phyloP scores from a whole-genome alignment of 2,329 filamentous ascomycete genomes.

The Paraphoma chrysanthemicola region DNA sequence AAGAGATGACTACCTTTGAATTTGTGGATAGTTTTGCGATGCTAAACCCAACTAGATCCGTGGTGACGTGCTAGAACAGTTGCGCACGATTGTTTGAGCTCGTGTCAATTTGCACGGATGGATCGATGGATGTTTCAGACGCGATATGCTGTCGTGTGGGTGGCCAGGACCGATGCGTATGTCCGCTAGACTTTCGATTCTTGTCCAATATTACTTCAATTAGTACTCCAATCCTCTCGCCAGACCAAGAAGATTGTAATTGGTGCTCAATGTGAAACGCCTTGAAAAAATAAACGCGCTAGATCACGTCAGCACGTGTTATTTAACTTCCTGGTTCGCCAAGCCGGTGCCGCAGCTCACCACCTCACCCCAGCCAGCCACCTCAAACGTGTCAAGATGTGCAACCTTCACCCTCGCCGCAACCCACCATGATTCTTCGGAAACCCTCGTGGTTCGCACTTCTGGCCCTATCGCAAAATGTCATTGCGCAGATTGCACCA shows the following conservation, averaged over 20 bases:
- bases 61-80: neutral
- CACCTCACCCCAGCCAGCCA: neutral
- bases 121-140: too few species aligned
- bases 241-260: too few species aligned
- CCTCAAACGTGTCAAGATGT: slow-evolving; percentile 18
- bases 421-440: slow-evolving; percentile 22
- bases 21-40: too few species aligned
- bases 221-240: too few species aligned
- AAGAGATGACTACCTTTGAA: neutral
- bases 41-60: neutral
- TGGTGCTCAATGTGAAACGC: neutral
- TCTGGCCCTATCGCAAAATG: slow-evolving; percentile 2
- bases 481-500: slow-evolving; percentile 28
- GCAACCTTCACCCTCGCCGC: neutral
- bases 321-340: slow-evolving; percentile 1
- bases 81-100: neutral
- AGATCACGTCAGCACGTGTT: neutral
- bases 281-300: neutral
- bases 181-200: too few species aligned
- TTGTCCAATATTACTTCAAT: too few species aligned
- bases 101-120: too few species aligned
- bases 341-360: slow-evolving; percentile 13
- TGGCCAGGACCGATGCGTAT: too few species aligned
- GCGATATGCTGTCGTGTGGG: too few species aligned
- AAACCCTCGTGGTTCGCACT: slow-evolving; percentile 9